Conservation (phyloP, 805 yeast genomes). For the Candida quercuum region DNA sequence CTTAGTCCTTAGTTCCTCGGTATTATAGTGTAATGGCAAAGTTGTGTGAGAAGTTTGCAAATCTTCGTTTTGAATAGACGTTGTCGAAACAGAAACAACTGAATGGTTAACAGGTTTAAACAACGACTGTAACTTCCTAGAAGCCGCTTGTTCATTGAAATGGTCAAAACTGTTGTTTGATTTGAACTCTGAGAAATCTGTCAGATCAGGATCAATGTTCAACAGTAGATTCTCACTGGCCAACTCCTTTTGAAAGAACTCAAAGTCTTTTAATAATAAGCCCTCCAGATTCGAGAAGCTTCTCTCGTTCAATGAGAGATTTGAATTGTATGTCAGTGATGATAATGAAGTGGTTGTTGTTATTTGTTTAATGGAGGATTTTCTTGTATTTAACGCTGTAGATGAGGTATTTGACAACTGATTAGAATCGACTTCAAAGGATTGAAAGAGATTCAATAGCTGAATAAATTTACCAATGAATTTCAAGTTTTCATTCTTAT, state of each 20-base stretch:
- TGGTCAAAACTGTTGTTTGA: too few species aligned
- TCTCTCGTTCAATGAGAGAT: background rate
- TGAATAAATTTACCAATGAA: slow-evolving; percentile 14
- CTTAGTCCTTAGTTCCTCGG: background rate
- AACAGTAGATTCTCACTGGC: background rate
- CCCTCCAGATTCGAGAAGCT: background rate
- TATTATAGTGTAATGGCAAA: background rate
- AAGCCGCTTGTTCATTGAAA: too few species aligned
- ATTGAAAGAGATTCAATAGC: slow-evolving; percentile 4
- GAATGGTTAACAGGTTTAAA: too few species aligned
- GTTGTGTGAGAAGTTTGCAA: too few species aligned
- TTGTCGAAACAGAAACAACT: too few species aligned
- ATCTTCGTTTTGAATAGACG: too few species aligned
- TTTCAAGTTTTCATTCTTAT: slow-evolving; percentile 14
- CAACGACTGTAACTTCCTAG: too few species aligned
- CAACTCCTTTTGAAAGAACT: background rate
- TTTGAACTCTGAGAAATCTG: background rate
- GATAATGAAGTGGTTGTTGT: background rate
- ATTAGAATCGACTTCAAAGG: background rate
- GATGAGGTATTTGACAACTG: background rate
- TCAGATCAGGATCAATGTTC: background rate
- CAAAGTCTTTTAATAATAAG: background rate
- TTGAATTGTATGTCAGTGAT: background rate
- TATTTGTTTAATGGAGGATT: too few species aligned
- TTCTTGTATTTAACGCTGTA: too few species aligned